These are phyloP conservation scores for Candida michaelii DNA, from an alignment of 805 yeast species.

Conservation along the genomic window DNA sequence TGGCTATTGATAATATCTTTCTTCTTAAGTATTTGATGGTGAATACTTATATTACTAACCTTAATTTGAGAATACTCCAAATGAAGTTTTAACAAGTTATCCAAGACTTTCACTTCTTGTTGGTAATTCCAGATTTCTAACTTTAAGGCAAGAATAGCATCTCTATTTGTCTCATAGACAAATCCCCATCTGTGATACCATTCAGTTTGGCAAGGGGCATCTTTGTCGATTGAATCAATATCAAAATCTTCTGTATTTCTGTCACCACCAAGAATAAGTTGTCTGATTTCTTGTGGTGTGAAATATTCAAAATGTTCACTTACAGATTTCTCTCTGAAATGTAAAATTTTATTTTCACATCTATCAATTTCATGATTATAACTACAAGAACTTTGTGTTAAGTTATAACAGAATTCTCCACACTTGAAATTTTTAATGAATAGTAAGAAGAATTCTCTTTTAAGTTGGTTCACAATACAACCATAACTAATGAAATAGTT, in stretches of 20 bases:
- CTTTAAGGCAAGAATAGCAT: conserved; percentile 15
- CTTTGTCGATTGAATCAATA: conserved; percentile 2
- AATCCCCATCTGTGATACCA: conserved; percentile 19
- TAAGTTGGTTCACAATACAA: conserved; percentile 16
- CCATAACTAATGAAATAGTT: conserved; percentile 18
- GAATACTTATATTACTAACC: conserved; percentile 1
- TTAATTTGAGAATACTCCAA: conserved; percentile 9
- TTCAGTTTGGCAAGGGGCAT: conserved; percentile 2
- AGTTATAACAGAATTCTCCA: neutral
- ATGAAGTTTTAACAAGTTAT: conserved; percentile 9
- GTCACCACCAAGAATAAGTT: conserved; percentile 11
- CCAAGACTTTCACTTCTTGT: conserved; percentile 15
- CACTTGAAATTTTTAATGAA: conserved; percentile 10
- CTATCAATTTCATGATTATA: neutral
- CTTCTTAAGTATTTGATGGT: conserved; percentile 12
- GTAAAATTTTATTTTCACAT: neutral
- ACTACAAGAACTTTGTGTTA: neutral
- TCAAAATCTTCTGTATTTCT: conserved; percentile 10
- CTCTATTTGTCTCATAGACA: conserved; percentile 15
- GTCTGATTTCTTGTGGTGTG: conserved; percentile 13
- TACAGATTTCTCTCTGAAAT: conserved; percentile 6
- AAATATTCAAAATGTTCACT: conserved; percentile 12
- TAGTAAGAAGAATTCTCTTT: conserved; percentile 15
- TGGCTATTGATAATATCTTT: conserved; percentile 8
- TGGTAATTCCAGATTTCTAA: conserved; percentile 13